phyloP scores from a whole-genome alignment of 176 grass and related monocot genomes.

The Raddia guianensis region DNA sequence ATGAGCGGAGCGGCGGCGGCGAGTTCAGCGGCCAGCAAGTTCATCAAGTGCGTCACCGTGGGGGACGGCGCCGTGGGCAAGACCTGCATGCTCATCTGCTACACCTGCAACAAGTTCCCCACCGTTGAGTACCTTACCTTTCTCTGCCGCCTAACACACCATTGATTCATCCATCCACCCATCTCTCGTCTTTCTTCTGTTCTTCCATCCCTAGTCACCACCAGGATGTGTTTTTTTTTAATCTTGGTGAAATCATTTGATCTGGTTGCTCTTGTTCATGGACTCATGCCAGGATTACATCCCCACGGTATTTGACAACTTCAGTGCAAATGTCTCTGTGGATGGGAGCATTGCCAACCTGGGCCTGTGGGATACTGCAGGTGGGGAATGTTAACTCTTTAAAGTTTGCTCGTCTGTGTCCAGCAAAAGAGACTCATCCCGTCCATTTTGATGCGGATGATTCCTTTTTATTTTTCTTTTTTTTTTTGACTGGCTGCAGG shows the following conservation, averaged over 20 bases:
- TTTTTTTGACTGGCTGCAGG: slow-evolving; percentile 37
- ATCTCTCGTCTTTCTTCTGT: background rate
- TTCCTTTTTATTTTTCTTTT: background rate
- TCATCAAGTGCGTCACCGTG: slow-evolving; percentile 88
- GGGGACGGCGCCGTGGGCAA: slow-evolving; percentile 92
- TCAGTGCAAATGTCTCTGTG: slow-evolving; percentile 73
- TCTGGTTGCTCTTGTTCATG: background rate
- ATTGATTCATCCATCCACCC: background rate
- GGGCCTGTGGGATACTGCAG: slow-evolving; percentile 71
- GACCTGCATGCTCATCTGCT: slow-evolving; percentile 98
- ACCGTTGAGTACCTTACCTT: slow-evolving; percentile 30
- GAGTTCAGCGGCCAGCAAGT: slow-evolving; percentile 38
- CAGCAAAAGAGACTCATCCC: background rate
- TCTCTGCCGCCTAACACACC: background rate
- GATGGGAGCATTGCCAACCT: slow-evolving; percentile 73
- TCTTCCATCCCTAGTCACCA: background rate
- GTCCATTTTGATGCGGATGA: background rate
- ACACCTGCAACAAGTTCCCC: slow-evolving; percentile 99
- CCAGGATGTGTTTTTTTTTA: no score
- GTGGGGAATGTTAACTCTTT: slow-evolving; percentile 18
- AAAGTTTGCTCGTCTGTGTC: background rate
- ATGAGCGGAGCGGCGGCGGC: slow-evolving; percentile 35
- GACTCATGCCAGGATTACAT: slow-evolving; percentile 63
- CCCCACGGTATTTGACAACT: slow-evolving; percentile 75
- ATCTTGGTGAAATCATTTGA: background rate